Evolutionary conservation across 129 eudicot species (phyloP).

Genomic region (Tanacetum coccineum): DNA sequence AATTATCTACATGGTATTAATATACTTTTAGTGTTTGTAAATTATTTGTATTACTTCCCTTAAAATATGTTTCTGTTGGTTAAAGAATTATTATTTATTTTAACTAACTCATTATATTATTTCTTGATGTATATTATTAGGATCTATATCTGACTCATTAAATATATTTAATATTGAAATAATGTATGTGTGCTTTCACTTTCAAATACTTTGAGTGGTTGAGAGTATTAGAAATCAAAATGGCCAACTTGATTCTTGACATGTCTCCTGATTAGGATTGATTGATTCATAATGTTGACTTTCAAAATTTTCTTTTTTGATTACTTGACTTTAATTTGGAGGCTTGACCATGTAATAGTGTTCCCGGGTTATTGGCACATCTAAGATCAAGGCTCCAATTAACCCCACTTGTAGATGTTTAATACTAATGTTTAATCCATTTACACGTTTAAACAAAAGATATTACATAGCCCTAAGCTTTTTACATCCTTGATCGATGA

Average conservation of each 20-base stretch:
- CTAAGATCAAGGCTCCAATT: not conserved
- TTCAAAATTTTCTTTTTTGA: slow-evolving; percentile 14
- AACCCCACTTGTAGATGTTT: not conserved
- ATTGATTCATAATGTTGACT: slow-evolving; percentile 18
- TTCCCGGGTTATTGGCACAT: slow-evolving; percentile 14
- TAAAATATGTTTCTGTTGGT: too few species aligned
- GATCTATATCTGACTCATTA: too few species aligned
- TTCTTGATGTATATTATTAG: too few species aligned
- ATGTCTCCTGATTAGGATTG: slow-evolving; percentile 17
- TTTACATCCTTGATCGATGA: too few species aligned
- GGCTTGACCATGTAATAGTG: slow-evolving; percentile 23
- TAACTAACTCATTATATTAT: too few species aligned
- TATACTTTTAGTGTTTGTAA: too few species aligned
- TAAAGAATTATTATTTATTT: too few species aligned
- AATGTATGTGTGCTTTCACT: slow-evolving; percentile 13
- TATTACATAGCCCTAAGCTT: too few species aligned
- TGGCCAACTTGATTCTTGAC: slow-evolving; percentile 30
- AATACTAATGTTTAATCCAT: too few species aligned
- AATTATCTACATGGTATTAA: too few species aligned
- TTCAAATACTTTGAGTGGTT: slow-evolving; percentile 22
- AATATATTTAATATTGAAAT: too few species aligned
- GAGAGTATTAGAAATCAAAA: slow-evolving; percentile 16
- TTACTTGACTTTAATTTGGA: slow-evolving; percentile 30
- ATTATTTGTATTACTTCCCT: too few species aligned
- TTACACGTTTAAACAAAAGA: not conserved